Base-by-base conservation (phyloP, 805 yeast genomes). In the Candida hispaniensis region DNA sequence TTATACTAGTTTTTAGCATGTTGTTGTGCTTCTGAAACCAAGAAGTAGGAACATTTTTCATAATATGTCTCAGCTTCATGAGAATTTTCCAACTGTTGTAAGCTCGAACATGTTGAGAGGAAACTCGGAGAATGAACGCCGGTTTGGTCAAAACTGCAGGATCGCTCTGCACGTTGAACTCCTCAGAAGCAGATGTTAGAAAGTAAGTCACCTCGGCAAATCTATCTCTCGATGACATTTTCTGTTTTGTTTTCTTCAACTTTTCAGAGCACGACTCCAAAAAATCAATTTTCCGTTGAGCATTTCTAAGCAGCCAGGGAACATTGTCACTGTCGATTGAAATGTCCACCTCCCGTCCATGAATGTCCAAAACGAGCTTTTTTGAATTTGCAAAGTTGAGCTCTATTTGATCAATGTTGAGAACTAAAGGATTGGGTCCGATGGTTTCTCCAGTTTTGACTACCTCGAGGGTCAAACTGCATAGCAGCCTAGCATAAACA, bases 121-220 rank as follows among this genome's bases (percentile, higher is more conserved):
- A 68, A 2, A 34, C 16, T 35, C 94, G 64, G 30, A 82, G 69
- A 18, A 83, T 72, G 47, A 79, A 75, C 0, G 95, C 78, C 0
- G 96, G 95, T 34, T 83, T 77, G 1, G 96, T 86, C 34, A 88
- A 67, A 12, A 85, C 94, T 5, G 81, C 73, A 0, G 97, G 93
- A 48, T 91, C 97, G 43, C 80, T 80, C 32, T 74, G 73, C 26
- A 85, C 69, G 18, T 67, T 66, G 46, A 55, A 67, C 14, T 50
- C 48, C 18, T 61, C 66, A 30, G 75, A 68, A 4, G 75, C 74
- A 6, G 52, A 44, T 1, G 71, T 61, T 14, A 69, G 43, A 26
- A 59, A 56, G 26, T 66, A 60, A 4, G 71, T 49, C 4, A 69
- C 42, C 27, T 60, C 61, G 26, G 17, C 29, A 14, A 16, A 24